Evolutionary conservation across 768 basidiomycete genomes (phyloP).

Genomic region (Phallus indusiatus): DNA sequence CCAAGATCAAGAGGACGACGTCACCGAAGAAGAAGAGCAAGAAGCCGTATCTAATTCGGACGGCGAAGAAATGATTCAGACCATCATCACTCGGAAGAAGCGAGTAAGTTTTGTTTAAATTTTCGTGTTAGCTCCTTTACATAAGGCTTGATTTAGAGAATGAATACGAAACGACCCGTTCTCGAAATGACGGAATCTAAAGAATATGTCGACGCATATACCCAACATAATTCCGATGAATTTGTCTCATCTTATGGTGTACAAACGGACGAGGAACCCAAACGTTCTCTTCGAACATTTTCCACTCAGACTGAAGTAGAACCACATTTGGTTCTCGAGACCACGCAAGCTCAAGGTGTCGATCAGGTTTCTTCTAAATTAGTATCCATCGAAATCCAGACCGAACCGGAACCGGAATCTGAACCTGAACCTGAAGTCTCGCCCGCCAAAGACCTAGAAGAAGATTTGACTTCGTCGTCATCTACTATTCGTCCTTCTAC

Average conservation of each 20-base stretch:
- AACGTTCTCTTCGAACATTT: constrained; percentile 34
- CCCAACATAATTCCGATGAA: constrained; percentile 56
- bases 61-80: constrained; percentile 71
- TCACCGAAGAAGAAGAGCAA: constrained; percentile 32
- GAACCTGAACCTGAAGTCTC: constrained; percentile 24
- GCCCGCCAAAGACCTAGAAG: constrained; percentile 31
- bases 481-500: constrained; percentile 66
- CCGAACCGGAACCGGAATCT: constrained; percentile 19
- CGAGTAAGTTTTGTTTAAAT: constrained; percentile 33
- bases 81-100: constrained; percentile 81
- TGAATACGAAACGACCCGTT: constrained; percentile 18
- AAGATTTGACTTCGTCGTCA: constrained; percentile 61
- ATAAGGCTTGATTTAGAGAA: constrained; percentile 35
- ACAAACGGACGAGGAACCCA: constrained; percentile 58
- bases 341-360: constrained; percentile 11
- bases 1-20: constrained; percentile 22
- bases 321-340: neutral
- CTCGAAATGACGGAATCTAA: constrained; percentile 47
- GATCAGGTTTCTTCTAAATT: constrained; percentile 5
- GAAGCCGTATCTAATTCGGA: constrained; percentile 40
- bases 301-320: constrained; percentile 47
- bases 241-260: constrained; percentile 36
- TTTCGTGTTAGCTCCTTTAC: constrained; percentile 3
- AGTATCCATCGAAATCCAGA: constrained; percentile 28
- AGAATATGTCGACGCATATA: constrained; percentile 67